Evolutionary conservation across 2,329 filamentous ascomycete species (phyloP).

Genomic region (Penicillium palitans): DNA sequence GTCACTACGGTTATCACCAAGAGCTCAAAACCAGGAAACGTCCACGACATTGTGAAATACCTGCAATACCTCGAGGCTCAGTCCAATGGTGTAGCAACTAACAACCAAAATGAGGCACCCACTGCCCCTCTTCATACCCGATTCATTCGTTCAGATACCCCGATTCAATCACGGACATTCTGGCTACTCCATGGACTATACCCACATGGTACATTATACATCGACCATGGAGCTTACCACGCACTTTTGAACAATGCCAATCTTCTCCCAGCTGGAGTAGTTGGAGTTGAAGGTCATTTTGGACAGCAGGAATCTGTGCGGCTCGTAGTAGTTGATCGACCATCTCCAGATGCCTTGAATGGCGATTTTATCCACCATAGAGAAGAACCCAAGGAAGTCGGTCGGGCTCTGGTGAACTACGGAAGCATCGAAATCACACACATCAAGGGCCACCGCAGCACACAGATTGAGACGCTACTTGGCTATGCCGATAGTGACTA

Average conservation of each 20-base stretch:
- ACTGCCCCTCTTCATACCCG: constrained; percentile 78
- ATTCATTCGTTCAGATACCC: constrained; percentile 80
- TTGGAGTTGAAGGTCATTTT: constrained; percentile 85
- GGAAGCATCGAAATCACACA: constrained; percentile 77
- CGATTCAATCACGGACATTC: constrained; percentile 91
- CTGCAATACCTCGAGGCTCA: constrained; percentile 62
- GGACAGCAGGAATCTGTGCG: constrained; percentile 90
- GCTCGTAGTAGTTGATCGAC: constrained; percentile 73
- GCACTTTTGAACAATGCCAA: constrained; percentile 82
- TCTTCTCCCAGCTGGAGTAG: constrained; percentile 83
- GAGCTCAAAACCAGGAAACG: constrained; percentile 90
- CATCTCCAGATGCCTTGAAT: constrained; percentile 42
- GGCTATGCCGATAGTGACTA: constrained; percentile 96
- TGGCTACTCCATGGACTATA: constrained; percentile 93
- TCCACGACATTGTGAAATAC: constrained; percentile 80
- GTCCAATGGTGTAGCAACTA: constrained; percentile 25
- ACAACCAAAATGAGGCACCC: constrained; percentile 40
- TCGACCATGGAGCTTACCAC: constrained; percentile 82
- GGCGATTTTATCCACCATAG: constrained; percentile 42
- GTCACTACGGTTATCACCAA: constrained; percentile 95
- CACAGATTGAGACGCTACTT: constrained; percentile 74
- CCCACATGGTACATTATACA: constrained; percentile 87
- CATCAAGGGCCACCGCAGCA: constrained; percentile 82
- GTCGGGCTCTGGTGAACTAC: constrained; percentile 89
- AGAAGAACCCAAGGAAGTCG: constrained; percentile 67